These are phyloP conservation scores for Ophiostoma sp. DNA, from an alignment of 2,329 filamentous ascomycete genomes.

Conservation along the genomic window DNA sequence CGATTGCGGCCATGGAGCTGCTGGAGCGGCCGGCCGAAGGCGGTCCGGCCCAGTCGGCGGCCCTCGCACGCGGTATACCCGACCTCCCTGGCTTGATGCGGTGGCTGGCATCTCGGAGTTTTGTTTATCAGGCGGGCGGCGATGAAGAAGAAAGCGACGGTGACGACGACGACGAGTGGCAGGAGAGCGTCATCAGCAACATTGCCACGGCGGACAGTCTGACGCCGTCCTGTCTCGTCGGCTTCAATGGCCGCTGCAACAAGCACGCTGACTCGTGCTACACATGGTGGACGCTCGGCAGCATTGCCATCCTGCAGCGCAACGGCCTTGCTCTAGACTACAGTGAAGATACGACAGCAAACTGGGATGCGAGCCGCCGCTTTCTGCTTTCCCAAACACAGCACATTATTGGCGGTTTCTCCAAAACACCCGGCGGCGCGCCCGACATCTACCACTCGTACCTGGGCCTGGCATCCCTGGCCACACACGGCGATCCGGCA, in stretches of 20 bases:
- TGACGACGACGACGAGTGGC: slow-evolving; percentile 38
- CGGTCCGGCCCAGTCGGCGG: slow-evolving; percentile 29
- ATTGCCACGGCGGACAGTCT: background rate
- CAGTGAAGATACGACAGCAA: slow-evolving; percentile 50
- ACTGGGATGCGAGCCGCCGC: slow-evolving; percentile 56
- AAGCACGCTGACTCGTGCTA: slow-evolving; percentile 96
- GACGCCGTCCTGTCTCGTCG: slow-evolving; percentile 42
- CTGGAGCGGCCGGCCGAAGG: slow-evolving; percentile 56
- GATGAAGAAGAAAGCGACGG: slow-evolving; percentile 44
- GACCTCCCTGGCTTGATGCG: slow-evolving; percentile 37
- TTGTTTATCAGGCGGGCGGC: slow-evolving; percentile 49
- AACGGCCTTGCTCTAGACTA: slow-evolving; percentile 42
- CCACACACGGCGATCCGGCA: slow-evolving; percentile 63
- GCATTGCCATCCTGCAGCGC: slow-evolving; percentile 41
- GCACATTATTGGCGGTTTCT: slow-evolving; percentile 77
- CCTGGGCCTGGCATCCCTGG: slow-evolving; percentile 75
- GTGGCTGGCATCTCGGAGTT: slow-evolving; percentile 57
- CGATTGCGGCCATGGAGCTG: slow-evolving; percentile 69
- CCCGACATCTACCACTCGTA: slow-evolving; percentile 86
- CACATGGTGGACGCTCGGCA: slow-evolving; percentile 80
- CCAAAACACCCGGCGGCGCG: slow-evolving; percentile 61
- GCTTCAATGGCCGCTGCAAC: slow-evolving; percentile 86
- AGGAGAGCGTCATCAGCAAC: slow-evolving; percentile 31
- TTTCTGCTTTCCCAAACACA: slow-evolving; percentile 85
- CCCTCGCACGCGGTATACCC: slow-evolving; percentile 38